Evolutionary conservation across 1,284 basidiomycete genomes (phyloP), one percentile per base, ranked within the genome.

Genomic region (Somion occarium): DNA sequence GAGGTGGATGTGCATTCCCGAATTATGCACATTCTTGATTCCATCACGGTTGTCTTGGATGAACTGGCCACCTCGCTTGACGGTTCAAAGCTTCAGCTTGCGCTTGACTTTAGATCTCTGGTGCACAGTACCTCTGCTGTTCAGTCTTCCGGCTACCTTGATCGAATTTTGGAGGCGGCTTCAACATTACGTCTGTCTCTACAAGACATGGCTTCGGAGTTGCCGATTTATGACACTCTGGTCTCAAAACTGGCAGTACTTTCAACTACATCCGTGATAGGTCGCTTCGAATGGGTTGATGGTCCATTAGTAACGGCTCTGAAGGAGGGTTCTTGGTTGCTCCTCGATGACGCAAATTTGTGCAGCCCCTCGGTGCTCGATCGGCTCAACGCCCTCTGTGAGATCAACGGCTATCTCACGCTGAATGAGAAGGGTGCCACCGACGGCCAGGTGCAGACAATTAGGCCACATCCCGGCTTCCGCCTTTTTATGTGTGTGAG

Each of bases 331-430:
- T 76, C 87, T 58, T 98, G 97, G 95, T 73, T 98, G 46, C 74
- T 98, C 42, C 78, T 99, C 49, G 93, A 98, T 58, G 88, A 88
- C 55, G 95, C 97, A 48, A 99, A 99, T 65, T 76, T 96, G 12
- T 99, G 97, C 71, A 94, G 82, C 54, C 87, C 97, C 2, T 96
- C 95, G 2, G 95, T 99, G 3, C 81, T 99, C 23, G 97, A 99
- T 73, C 84, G 97, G 22, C 82, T 99, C 42, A 99, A 99, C 67
- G 96, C 94, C 30, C 82, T 99, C 9, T 98, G 97, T 65, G 97
- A 99, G 70, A 76, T 80, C 13, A 76, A 86, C 47, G 96, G 97
- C 4, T 75, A 75, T 0, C 72, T 99, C 25, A 84, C 85, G 26
- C 77, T 99, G 51, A 95, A 85, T 60, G 97, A 99, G 68, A 83